Conservation (phyloP, 768 basidiomycete genomes). For the Termitomyces titanicus region DNA sequence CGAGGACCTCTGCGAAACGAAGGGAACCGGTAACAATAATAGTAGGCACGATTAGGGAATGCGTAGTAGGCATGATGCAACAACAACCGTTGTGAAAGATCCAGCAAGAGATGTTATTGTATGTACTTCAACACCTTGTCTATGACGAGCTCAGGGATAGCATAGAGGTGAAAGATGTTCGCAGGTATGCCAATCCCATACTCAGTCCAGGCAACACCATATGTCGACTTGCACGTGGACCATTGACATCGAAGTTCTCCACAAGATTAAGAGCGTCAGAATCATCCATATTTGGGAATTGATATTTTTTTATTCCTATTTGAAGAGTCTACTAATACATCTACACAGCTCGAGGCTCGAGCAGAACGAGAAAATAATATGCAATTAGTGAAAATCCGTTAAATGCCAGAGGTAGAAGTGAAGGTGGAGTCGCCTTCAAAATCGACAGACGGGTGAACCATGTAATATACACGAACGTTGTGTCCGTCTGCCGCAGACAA, state of each 20-base stretch:
- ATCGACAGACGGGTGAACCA: slow-evolving; percentile 89
- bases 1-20: slow-evolving; percentile 56
- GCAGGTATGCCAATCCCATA: neutral
- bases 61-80: slow-evolving; percentile 36
- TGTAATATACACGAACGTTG: slow-evolving; percentile 73
- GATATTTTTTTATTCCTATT: neutral
- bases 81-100: neutral
- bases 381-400: neutral
- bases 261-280: neutral
- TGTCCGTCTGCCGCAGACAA: slow-evolving; percentile 49
- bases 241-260: slow-evolving; percentile 1
- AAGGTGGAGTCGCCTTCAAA: slow-evolving; percentile 50
- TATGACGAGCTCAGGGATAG: neutral
- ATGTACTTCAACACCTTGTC: neutral
- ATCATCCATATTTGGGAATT: slow-evolving; percentile 3
- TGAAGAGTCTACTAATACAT: slow-evolving; percentile 8
- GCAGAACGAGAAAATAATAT: slow-evolving; percentile 14
- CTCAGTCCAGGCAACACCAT: neutral
- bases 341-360: slow-evolving; percentile 5
- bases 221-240: slow-evolving; percentile 2
- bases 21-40: slow-evolving; percentile 55
- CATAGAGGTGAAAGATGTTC: slow-evolving; percentile 3
- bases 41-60: slow-evolving; percentile 52
- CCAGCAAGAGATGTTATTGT: neutral
- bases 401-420: slow-evolving; percentile 26